Base-by-base conservation (phyloP, 768 basidiomycete genomes). In the Mycena metata region DNA sequence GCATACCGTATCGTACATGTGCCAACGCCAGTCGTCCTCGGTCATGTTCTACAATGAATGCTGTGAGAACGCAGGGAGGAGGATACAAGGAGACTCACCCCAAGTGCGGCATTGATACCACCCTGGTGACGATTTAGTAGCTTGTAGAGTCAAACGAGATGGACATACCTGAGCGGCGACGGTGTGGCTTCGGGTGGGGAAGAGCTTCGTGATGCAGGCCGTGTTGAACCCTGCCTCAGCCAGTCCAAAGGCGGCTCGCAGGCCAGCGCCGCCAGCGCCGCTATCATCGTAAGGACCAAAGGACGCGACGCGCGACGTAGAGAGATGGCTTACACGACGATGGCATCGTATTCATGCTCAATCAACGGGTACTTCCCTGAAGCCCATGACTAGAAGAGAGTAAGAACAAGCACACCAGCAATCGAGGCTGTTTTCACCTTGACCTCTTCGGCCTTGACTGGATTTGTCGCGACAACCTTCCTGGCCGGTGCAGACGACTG, bases 1-100 rank as follows among this genome's bases (percentile, higher is more conserved):
- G 30, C 30, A 30, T 30, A 95, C 95, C 58, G 94, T 96, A 77
- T 95, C 95, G 76, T 96, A 97, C 96, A 97, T 98, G 78, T 98
- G 96, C 96, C 96, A 98, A 81, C 96, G 85, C 96, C 96, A 99
- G 79, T 99, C 96, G 76, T 99, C 98, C 83, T 99, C 98, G 5
- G 96, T 98, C 96, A 99, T 96, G 83, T 98, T 98, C 91, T 95
- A 77, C 24, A 39, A 49, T 24, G 58, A 30, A 54, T 51, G 43
- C 55, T 21, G 70, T 23, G 59, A 73, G 69, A 2, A 67, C 30
- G 52, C 30, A 23, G 35, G 61, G 51, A 47, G 47, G 10, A 24
- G 39, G 45, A 39, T 64, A 46, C 69, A 26, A 15, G 26, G 15
- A 71, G 21, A 85, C 90, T 74, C 78, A 96, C 94, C 72, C 96